A percentile compares a stretch with the other conserved stretches of the same genome.
Evolutionary conservation across 2,329 filamentous ascomycete species (phyloP).

Genomic region (Talaromyces sp.): DNA sequence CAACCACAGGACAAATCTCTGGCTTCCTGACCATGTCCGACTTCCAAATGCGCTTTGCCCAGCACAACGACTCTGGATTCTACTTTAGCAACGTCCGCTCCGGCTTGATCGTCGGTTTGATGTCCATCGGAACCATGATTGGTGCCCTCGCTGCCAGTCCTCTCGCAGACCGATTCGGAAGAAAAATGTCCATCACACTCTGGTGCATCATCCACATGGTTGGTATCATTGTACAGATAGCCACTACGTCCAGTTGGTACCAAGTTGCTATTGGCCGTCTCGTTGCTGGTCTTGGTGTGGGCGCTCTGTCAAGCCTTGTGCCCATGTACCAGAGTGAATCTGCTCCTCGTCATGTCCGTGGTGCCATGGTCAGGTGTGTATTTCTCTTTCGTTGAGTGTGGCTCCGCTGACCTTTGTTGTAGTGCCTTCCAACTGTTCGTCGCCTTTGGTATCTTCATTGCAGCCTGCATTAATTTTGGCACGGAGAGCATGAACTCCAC

Average conservation of each 20-base stretch:
- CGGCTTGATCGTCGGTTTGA: slow-evolving; percentile 45
- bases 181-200: slow-evolving; percentile 44
- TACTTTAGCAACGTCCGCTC: slow-evolving; percentile 45
- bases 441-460: slow-evolving; percentile 50
- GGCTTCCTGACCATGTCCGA: slow-evolving; percentile 48
- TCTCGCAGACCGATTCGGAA: slow-evolving; percentile 44
- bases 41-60: slow-evolving; percentile 43
- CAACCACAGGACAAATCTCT: slow-evolving; percentile 39
- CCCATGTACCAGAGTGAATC: slow-evolving; percentile 50
- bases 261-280: slow-evolving; percentile 47
- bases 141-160: slow-evolving; percentile 44
- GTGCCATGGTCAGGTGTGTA: slow-evolving; percentile 42
- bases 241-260: slow-evolving; percentile 41
- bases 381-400: neutral
- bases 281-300: slow-evolving; percentile 48
- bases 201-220: slow-evolving; percentile 47
- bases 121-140: slow-evolving; percentile 46
- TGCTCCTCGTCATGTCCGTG: slow-evolving; percentile 46
- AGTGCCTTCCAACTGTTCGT: slow-evolving; percentile 51
- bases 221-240: slow-evolving; percentile 48
- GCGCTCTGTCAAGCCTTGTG: slow-evolving; percentile 46
- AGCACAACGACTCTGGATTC: slow-evolving; percentile 28
- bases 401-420: neutral
- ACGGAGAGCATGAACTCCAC: slow-evolving; percentile 42
- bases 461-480: slow-evolving; percentile 49